Base-by-base conservation (phyloP, 1,284 basidiomycete genomes). In the Sutorius eximius region DNA sequence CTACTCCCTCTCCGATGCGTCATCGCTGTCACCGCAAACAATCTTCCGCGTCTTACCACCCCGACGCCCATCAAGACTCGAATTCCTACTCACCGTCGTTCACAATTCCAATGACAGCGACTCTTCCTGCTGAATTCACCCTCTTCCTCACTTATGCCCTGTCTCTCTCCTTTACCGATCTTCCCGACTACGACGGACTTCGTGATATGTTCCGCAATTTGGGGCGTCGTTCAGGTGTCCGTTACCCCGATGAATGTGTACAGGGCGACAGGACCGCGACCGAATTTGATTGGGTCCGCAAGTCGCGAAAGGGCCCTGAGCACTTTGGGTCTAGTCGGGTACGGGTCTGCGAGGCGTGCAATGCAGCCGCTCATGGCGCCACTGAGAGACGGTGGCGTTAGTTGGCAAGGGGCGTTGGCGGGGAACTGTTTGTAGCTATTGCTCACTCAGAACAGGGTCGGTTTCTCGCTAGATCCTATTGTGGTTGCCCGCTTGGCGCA, bases 151-250 rank as follows among this genome's bases (percentile, higher is more conserved):
- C 85, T 59, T 95, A 96, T 74, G 85, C 89, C 44, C 85, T 93
- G 45, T 87, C 85, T 8, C 83, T 96, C 43, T 87, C 90, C 59
- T 96, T 95, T 65, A 91, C 93, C 67, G 93, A 96, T 75, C 81
- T 90, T 47, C 92, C 92, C 13, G 94, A 97, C 75, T 96, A 95
- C 69, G 88, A 86, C 49, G 93, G 92, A 54, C 78, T 95, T 22
- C 81, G 93, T 52, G 83, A 83, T 60, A 80, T 95, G 51, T 93
- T 96, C 78, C 81, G 85, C 34, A 88, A 82, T 4, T 64, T 85
- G 18, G 82, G 80, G 3, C 73, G 73, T 56, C 74, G 78, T n/a
- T 70, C 77, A 24, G 78, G 77, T 0, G 71, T 84, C n/a, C 76
- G 77, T 48, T 85, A 84, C 62, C 51, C 59, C 1, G 80, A 83